Base-by-base conservation (phyloP, 306 rosid species). In the Acacia acuminata region DNA sequence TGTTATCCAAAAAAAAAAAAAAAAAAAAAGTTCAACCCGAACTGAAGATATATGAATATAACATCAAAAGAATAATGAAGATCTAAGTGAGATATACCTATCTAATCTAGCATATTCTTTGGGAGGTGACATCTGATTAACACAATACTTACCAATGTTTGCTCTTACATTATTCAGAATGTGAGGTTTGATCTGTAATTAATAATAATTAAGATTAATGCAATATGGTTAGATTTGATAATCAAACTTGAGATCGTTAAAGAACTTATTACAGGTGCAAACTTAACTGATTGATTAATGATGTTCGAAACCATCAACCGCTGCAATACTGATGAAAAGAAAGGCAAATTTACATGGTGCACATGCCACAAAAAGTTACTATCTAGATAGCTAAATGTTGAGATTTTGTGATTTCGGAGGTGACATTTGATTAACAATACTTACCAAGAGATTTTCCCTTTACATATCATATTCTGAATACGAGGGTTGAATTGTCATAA, bases 351-450 rank as follows among this genome's bases (percentile, higher is more conserved):
- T 24, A 25, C 4, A 24, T 24, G 30, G 10, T 15, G n/a, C 20
- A 7, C 42, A 64, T 64, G 40, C 40, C 69, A 4, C 69, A 30
- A n/a, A 4, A 30, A 27, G 19, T 64, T 12, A 64, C 36, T 27
- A 12, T 13, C 40, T 13, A 63, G 14, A 1, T 55, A 63, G 34
- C 3, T 55, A 20, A 22, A 22, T 24, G 9, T 38, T 40, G 27
- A 38, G 5, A 16, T 10, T 10, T 10, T 10, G 32, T 19, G 51
- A 69, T 69, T 69, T 69, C n/a, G 50, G 50, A 40, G 51, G 30
- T 69, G 73, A 69, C 50, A 20, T 69, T 40, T 38, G 51, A 69
- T 69, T 40, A 69, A 69, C 73, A 40, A 69, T 40, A 69, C 73
- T 40, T 69, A 40, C 51, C 51, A 19, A 38, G 73, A 69, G 73